These are phyloP conservation scores for Pythium diclinum DNA, from an alignment of 352 stramenopile genomes.

Conservation along the genomic window DNA sequence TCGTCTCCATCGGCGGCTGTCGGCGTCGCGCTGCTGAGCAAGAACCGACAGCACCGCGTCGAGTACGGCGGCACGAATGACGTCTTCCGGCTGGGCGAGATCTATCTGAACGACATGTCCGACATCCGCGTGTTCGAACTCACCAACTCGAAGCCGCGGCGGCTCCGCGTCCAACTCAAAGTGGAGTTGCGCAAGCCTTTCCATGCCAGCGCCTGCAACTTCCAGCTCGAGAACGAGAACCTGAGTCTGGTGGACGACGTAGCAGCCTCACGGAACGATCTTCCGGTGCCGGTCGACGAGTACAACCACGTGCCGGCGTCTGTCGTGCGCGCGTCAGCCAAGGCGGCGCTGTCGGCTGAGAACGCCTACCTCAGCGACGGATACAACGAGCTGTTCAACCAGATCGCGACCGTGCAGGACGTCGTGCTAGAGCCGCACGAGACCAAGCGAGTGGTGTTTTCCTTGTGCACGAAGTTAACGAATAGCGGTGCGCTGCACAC, in stretches of 20 bases:
- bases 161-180: conserved; percentile 60
- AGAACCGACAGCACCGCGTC: conserved; percentile 47
- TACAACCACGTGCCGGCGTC: conserved; percentile 78
- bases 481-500: conserved; percentile 26
- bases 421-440: conserved; percentile 63
- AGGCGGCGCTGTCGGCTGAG: conserved; percentile 61
- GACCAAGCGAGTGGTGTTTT: conserved; percentile 71
- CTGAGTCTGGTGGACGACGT: conserved; percentile 46
- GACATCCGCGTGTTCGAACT: conserved; percentile 83
- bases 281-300: conserved; percentile 36
- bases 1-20: conserved; percentile 36
- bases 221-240: conserved; percentile 89
- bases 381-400: conserved; percentile 90
- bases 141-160: conserved; percentile 51
- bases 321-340: conserved; percentile 65
- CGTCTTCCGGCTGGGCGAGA: conserved; percentile 63
- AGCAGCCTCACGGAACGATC: conserved; percentile 4
- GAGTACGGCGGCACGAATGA: conserved; percentile 56
- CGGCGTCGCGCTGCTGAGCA: conserved; percentile 56
- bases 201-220: conserved; percentile 66
- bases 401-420: conserved; percentile 68
- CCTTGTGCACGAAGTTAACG: conserved; percentile 62
- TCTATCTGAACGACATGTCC: conserved; percentile 87
- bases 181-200: conserved; percentile 82
- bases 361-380: conserved; percentile 82